A percentile compares a stretch with the other conserved stretches of the same genome.
Evolutionary conservation across 768 basidiomycete species (phyloP).

Genomic region (Cystofilobasidium capitatum): DNA sequence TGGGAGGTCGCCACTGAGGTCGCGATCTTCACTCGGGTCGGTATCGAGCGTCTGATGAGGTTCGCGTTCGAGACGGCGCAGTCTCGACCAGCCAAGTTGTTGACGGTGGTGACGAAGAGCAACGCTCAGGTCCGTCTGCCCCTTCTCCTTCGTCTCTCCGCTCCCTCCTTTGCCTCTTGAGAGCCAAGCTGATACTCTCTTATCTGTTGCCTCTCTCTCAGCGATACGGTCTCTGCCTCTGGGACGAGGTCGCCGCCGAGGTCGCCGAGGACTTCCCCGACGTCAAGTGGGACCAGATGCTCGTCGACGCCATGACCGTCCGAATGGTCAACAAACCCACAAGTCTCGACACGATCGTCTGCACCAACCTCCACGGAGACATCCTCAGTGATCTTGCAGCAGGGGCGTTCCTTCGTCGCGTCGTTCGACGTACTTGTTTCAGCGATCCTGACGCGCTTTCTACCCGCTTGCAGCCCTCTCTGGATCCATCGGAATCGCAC

Average conservation of each 20-base stretch:
- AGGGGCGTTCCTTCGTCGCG: slow-evolving; percentile 26
- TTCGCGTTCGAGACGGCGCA: slow-evolving; percentile 51
- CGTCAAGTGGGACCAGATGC: slow-evolving; percentile 42
- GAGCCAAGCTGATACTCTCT: too few relatives aligned
- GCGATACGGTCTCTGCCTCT: slow-evolving; percentile 36
- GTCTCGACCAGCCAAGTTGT: slow-evolving; percentile 45
- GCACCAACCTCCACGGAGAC: slow-evolving; percentile 51
- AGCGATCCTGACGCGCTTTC: too few relatives aligned
- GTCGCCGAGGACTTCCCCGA: slow-evolving; percentile 50
- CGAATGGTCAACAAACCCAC: slow-evolving; percentile 47
- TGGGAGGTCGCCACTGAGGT: slow-evolving; percentile 41
- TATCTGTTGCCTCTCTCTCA: too few relatives aligned
- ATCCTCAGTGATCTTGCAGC: slow-evolving; percentile 54
- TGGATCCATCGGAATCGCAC: slow-evolving; percentile 52
- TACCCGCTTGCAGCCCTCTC: slow-evolving; percentile 43
- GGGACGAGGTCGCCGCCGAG: slow-evolving; percentile 42
- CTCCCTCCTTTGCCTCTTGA: too few relatives aligned
- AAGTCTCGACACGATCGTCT: slow-evolving; percentile 51
- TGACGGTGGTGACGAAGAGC: slow-evolving; percentile 51
- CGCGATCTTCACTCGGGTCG: slow-evolving; percentile 47
- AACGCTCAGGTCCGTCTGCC: too few relatives aligned
- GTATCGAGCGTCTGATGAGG: slow-evolving; percentile 47
- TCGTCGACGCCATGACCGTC: slow-evolving; percentile 48
- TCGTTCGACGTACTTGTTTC: neutral
- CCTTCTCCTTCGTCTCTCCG: too few relatives aligned